These are phyloP conservation scores for Catunica adiposa DNA, from an alignment of 2,329 filamentous ascomycete species.

Conservation along the genomic window DNA sequence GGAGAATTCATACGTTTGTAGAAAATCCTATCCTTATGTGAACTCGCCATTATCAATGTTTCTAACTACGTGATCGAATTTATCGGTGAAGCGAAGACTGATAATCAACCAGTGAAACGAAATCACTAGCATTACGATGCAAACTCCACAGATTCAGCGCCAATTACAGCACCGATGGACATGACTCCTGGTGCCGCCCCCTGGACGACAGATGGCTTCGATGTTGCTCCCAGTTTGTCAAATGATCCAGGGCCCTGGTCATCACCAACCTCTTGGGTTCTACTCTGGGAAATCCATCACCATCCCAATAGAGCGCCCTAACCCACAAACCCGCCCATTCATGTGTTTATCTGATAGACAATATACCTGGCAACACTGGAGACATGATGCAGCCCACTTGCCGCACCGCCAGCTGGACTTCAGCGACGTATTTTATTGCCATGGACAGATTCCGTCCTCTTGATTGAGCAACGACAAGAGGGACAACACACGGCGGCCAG, in stretches of 20 bases:
- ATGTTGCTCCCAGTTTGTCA: background rate
- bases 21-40: no score
- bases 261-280: background rate
- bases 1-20: no score
- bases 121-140: background rate
- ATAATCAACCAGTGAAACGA: background rate
- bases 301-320: background rate
- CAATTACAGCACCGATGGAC: no score
- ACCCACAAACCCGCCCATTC: background rate
- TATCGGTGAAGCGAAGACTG: background rate
- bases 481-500: background rate
- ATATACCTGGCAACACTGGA: background rate
- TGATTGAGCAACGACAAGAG: background rate
- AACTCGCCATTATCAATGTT: no score
- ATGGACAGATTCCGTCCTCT: no score
- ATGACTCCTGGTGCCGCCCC: background rate
- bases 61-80: background rate
- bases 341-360: background rate
- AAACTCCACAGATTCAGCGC: background rate
- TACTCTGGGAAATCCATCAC: background rate
- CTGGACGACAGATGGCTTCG: background rate
- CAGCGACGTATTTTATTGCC: no score
- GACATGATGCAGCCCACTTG: no score
- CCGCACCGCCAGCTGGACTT: background rate
- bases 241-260: background rate